Evolutionary conservation across 345 rosid species (phyloP), one percentile per base, ranked within the genome.

Genomic region (Excoecaria agallocha): DNA sequence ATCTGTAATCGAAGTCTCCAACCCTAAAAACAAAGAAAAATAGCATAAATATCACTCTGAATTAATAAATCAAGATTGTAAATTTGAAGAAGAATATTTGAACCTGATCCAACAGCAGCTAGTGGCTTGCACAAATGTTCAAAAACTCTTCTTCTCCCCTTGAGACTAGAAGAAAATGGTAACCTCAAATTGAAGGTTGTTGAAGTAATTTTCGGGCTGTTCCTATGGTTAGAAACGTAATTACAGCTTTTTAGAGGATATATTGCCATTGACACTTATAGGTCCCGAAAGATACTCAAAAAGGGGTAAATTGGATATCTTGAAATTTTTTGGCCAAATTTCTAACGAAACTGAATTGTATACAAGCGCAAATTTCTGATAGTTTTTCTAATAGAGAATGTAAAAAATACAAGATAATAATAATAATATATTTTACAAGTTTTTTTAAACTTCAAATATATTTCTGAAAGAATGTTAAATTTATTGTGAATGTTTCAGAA

Each of bases 1-100:
- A 55, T 84, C 88, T 1, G 86, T 61, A 59, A 89, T 80, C 15
- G 90, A 77, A 51, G 90, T 80, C 79, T 89, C 90, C 39, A 87
- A 56, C 63, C 90, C 90, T 82, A 46, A 11, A 8, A 37, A 60
- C 64, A 49, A 69, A 59, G 66, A 60, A 68, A 17, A 71, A 39
- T 51, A 59, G 58, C 61, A 43, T 20, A 49, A 35, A 41, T 5
- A 37, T 56, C 6, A 51, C 41, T 50, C 22, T 1, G 22, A 49
- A 17, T 50, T 50, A 55, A 25, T 56, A 39, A 50, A 17, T 22
- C n/a, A 41, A 59, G 45, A 30, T 13, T 46, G 16, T 46, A 12
- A 58, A 51, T 9, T 39, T 24, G 65, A 55, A 49, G n/a, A 22
- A 3, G 3, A 61, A 63, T 46, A 30, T 52, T 30, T 60, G 62